Conservation (phyloP, 208 protist species). For the Zelonia costaricensis region DNA sequence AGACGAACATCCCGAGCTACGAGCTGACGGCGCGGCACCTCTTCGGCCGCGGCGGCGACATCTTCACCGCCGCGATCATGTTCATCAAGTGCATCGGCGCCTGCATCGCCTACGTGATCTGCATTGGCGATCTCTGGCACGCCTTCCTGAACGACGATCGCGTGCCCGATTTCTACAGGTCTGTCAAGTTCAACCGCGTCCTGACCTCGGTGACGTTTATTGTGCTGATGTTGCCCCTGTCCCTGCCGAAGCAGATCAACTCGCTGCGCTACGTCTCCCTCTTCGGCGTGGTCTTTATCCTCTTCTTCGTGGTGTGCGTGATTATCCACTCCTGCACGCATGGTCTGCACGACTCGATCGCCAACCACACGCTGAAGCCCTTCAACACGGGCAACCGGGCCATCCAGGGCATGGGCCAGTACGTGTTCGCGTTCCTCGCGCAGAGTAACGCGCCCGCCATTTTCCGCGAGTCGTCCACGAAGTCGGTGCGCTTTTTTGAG, state of each 20-base stretch:
- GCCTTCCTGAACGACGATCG: slow-evolving; percentile 48
- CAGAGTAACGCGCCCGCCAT: slow-evolving; percentile 71
- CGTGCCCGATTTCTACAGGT: slow-evolving; percentile 34
- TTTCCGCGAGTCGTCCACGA: slow-evolving; percentile 50
- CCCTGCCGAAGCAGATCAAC: slow-evolving; percentile 72
- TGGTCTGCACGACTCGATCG: slow-evolving; percentile 29
- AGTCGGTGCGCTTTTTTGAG: slow-evolving; percentile 43
- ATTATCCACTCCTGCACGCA: slow-evolving; percentile 47
- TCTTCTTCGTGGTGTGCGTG: slow-evolving; percentile 72
- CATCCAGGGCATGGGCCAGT: slow-evolving; percentile 49
- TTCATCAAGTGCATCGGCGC: slow-evolving; percentile 77
- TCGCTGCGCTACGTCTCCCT: slow-evolving; percentile 77
- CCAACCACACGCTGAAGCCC: slow-evolving; percentile 22
- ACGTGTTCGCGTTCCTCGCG: slow-evolving; percentile 71
- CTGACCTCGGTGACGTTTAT: slow-evolving; percentile 54
- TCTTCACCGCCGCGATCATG: slow-evolving; percentile 68
- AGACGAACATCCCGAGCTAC: slow-evolving; percentile 67
- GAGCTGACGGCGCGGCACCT: slow-evolving; percentile 54
- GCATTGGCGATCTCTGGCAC: slow-evolving; percentile 46
- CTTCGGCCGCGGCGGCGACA: slow-evolving; percentile 50
- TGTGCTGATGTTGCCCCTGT: slow-evolving; percentile 73
- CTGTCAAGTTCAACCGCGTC: slow-evolving; percentile 29
- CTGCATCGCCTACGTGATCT: slow-evolving; percentile 79
- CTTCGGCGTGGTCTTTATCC: slow-evolving; percentile 59
- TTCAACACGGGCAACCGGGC: slow-evolving; percentile 37